A percentile compares a stretch with the other conserved stretches of the same genome.
These are phyloP conservation scores for Solanum virginianum DNA, from an alignment of 257 asterid species.

Conservation along the genomic window DNA sequence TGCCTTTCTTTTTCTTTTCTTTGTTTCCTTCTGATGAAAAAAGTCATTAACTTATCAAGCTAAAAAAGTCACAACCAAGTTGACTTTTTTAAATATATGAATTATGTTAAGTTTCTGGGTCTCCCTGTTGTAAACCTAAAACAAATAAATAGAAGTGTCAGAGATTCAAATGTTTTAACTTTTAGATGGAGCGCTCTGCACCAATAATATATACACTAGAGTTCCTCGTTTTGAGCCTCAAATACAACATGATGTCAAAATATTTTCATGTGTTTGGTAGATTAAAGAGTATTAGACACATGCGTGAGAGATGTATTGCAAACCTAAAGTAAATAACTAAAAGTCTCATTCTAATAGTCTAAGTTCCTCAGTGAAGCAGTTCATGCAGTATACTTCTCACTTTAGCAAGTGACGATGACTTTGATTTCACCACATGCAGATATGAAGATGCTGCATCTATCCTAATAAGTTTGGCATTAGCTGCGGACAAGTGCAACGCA, in stretches of 20 bases:
- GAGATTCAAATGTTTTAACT: not conserved
- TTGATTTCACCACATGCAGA: conserved; percentile 34
- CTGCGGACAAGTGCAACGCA: conserved; percentile 86
- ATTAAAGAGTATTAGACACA: not conserved
- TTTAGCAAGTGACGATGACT: not conserved
- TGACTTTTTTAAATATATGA: not conserved
- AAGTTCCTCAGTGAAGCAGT: not conserved
- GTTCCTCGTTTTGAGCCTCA: not conserved
- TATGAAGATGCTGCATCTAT: conserved; percentile 77
- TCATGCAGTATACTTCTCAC: not conserved
- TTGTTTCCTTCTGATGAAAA: not conserved
- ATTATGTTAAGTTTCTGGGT: not conserved
- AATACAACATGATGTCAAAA: not conserved
- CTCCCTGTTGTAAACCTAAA: not conserved
- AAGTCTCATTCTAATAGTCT: not conserved
- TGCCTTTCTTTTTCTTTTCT: not conserved
- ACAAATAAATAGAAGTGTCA: not conserved
- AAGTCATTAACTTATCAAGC: not conserved
- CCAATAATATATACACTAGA: not conserved
- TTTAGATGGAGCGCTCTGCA: not conserved
- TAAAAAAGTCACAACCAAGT: not conserved
- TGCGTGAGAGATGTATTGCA: not conserved
- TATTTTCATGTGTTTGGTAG: not conserved
- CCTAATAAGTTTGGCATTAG: conserved; percentile 58
- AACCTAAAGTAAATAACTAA: not conserved